Conservation (phyloP, 2,329 filamentous ascomycete genomes). For the Oidium heveae region DNA sequence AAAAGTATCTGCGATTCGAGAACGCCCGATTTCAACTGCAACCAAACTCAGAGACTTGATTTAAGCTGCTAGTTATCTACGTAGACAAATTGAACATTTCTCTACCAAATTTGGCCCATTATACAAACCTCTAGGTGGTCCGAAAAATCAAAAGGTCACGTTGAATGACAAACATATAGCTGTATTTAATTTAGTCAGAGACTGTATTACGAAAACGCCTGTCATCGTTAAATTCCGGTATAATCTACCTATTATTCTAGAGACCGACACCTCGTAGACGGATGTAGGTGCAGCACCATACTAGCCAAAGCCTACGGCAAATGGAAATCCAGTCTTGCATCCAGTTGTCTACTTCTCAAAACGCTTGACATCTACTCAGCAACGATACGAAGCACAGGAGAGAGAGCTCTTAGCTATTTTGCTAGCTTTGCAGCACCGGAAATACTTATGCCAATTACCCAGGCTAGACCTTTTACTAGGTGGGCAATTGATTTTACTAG, state of each 20-base stretch:
- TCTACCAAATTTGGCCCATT: background rate
- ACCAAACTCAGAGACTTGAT: background rate
- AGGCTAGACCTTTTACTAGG: background rate
- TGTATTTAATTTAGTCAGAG: background rate
- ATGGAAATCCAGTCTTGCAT: slow-evolving; percentile 1
- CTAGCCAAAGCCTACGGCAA: background rate
- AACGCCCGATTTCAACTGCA: background rate
- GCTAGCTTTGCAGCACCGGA: background rate
- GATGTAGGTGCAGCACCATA: background rate
- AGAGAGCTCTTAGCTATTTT: slow-evolving; percentile 1
- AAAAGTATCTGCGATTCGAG: background rate
- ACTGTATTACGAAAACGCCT: background rate
- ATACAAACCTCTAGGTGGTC: background rate
- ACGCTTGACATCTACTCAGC: background rate
- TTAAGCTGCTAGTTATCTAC: background rate
- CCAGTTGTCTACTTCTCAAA: background rate
- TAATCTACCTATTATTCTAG: background rate
- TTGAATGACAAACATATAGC: background rate
- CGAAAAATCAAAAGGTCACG: background rate
- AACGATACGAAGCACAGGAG: background rate
- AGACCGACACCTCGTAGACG: background rate
- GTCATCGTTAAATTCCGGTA: background rate
- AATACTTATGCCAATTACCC: background rate
- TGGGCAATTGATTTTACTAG: slow-evolving; percentile 1
- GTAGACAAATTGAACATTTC: background rate